phyloP scores from a whole-genome alignment of 331 rosid species.

The Prunus yedoensis region DNA sequence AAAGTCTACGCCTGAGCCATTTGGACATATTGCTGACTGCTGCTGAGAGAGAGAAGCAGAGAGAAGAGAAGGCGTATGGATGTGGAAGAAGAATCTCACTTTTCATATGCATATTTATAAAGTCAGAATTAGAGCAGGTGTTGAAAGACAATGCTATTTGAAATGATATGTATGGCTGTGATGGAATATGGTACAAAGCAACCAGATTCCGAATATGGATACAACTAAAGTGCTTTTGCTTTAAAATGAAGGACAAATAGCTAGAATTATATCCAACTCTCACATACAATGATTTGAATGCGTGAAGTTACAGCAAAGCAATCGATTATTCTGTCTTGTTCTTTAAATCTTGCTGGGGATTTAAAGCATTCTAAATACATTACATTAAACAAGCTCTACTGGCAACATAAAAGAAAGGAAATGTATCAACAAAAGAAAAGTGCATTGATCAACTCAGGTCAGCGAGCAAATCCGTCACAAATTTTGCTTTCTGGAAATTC shows the following conservation, averaged over 20 bases:
- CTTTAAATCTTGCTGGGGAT: not conserved
- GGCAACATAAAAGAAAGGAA: not conserved
- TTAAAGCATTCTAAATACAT: too few relatives aligned
- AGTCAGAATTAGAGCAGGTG: not conserved
- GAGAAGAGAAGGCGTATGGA: not conserved
- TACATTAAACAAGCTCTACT: not conserved
- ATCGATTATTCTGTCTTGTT: not conserved
- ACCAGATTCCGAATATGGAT: too few relatives aligned
- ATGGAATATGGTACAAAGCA: not conserved
- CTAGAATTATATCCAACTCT: not conserved
- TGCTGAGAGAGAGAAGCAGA: too few relatives aligned
- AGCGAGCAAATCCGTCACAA: too few relatives aligned
- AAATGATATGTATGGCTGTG: not conserved
- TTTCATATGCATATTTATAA: not conserved
- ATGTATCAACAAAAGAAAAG: too few relatives aligned
- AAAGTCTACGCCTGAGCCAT: too few relatives aligned
- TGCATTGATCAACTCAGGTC: too few relatives aligned
- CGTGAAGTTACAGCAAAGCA: conserved; percentile 15
- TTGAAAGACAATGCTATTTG: not conserved
- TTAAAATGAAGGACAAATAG: not conserved
- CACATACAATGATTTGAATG: not conserved
- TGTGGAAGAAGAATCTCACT: conserved; percentile 5
- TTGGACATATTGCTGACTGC: too few relatives aligned
- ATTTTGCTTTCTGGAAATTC: too few relatives aligned
- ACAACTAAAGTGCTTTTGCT: not conserved